A percentile compares a stretch with the other conserved stretches of the same genome.
Evolutionary conservation across 2,329 filamentous ascomycete species (phyloP).

Genomic region (Colletotrichum liriopes): DNA sequence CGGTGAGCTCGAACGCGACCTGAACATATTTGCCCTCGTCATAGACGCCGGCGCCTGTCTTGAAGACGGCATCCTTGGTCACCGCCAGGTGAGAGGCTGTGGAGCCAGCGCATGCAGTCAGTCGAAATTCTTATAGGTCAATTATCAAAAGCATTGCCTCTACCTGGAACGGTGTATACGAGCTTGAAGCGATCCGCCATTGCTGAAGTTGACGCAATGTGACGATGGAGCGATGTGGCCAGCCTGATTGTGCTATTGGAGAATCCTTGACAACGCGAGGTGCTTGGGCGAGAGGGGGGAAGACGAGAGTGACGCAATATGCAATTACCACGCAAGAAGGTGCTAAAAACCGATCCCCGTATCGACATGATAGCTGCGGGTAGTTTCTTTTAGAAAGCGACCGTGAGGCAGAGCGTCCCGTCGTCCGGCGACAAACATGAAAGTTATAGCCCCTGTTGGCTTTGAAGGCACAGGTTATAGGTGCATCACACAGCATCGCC

Average conservation of each 20-base stretch:
- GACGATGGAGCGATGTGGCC: background rate
- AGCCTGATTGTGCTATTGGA: background rate
- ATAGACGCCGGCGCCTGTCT: conserved; percentile 46
- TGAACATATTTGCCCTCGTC: conserved; percentile 48
- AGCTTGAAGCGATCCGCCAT: conserved; percentile 45
- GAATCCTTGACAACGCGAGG: background rate
- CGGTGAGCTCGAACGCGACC: conserved; percentile 51
- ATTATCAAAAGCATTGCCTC: background rate
- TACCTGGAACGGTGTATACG: conserved; percentile 40
- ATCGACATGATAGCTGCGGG: background rate
- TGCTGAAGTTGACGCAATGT: background rate
- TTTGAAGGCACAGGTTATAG: background rate
- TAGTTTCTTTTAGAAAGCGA: background rate
- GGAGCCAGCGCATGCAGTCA: background rate
- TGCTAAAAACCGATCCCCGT: background rate
- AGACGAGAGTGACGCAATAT: conserved; percentile 16
- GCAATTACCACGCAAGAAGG: background rate
- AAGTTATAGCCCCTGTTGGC: background rate
- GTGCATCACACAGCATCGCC: background rate
- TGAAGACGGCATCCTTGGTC: conserved; percentile 48
- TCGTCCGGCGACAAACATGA: background rate
- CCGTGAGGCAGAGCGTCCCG: background rate
- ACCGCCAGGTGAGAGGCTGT: conserved; percentile 42
- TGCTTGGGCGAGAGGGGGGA: background rate
- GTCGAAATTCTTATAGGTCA: background rate